Base-by-base conservation (phyloP, 352 stramenopile species). In the Phytophthora vignae region DNA sequence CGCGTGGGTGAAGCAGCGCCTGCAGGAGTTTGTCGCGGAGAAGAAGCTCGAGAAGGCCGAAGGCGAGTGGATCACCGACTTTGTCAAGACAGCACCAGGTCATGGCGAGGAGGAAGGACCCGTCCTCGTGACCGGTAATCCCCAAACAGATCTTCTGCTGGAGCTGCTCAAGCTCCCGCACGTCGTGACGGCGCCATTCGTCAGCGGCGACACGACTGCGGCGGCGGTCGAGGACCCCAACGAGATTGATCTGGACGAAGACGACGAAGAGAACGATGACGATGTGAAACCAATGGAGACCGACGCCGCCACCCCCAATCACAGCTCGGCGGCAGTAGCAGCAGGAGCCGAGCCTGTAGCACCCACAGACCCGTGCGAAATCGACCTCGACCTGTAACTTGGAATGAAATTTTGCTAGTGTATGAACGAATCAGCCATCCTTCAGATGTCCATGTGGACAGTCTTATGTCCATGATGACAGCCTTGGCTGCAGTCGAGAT, bases 141-240 rank as follows among this genome's bases (percentile, higher is more conserved):
- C 95, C 7, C 97, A 99, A 72, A 99, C 97, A 1, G 98, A 99
- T 74, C 57, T 90, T 58, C 81, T 99, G 29, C 72, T 99, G 56
- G 78, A 93, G 55, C 74, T 98, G 52, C 79, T 99, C 36, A 94
- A 97, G 67, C 78, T 99, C 21, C 83, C 87, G n/a, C 98, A 99
- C 69, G 87, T 96, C 21, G 84, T 99, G 9, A 99, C 98, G 12
- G 82, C 95, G 19, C 95, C 97, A n/a, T 99, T 91, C 72, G 59
- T 76, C 46, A 27, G 56, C 3, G 71, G 56, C 11, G 44, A n/a
- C 22, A 63, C 46, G 10, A 29, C 66, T 29, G 48, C 29, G 25
- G 63, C 50, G 0, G 38, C 48, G 59, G 58, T 85, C 11, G 70
- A 79, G 31, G 81, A 92, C 36, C 83, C 85, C 4, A 92, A 91